Conservation (phyloP, 2,329 filamentous ascomycete species). For the Nannizzia gypsea region DNA sequence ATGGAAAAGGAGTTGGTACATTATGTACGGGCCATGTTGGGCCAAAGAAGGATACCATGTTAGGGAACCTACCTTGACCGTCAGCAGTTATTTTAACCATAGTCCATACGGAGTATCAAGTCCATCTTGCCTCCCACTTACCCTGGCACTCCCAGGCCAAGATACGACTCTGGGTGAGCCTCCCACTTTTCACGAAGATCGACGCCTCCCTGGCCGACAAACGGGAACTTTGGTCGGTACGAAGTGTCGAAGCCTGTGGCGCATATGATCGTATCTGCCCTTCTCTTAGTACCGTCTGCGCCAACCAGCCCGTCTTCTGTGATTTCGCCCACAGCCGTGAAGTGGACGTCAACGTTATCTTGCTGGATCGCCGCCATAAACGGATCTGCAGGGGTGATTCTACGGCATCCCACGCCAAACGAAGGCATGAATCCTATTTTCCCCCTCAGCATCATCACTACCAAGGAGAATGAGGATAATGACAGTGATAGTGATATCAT, state of each 20-base stretch:
- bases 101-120: neutral
- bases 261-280: constrained; percentile 23
- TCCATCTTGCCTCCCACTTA: constrained; percentile 8
- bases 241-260: constrained; percentile 26
- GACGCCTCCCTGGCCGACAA: constrained; percentile 19
- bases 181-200: constrained; percentile 14
- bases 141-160: constrained; percentile 20
- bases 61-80: constrained; percentile 19
- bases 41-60: constrained; percentile 25
- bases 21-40: constrained; percentile 36
- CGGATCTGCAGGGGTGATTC: constrained; percentile 41
- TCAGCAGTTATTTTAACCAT: neutral
- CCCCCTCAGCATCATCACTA: no score
- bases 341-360: constrained; percentile 25
- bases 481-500: neutral
- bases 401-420: constrained; percentile 32
- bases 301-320: constrained; percentile 20
- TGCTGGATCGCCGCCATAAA: constrained; percentile 40
- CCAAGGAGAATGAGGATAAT: no score
- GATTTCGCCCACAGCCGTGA: constrained; percentile 27
- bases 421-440: constrained; percentile 15
- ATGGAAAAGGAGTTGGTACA: constrained; percentile 18
- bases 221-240: constrained; percentile 20
- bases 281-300: constrained; percentile 12
- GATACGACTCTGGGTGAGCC: constrained; percentile 12